phyloP scores from a whole-genome alignment of 2,329 filamentous ascomycete genomes.

The Colletotrichum siamense region DNA sequence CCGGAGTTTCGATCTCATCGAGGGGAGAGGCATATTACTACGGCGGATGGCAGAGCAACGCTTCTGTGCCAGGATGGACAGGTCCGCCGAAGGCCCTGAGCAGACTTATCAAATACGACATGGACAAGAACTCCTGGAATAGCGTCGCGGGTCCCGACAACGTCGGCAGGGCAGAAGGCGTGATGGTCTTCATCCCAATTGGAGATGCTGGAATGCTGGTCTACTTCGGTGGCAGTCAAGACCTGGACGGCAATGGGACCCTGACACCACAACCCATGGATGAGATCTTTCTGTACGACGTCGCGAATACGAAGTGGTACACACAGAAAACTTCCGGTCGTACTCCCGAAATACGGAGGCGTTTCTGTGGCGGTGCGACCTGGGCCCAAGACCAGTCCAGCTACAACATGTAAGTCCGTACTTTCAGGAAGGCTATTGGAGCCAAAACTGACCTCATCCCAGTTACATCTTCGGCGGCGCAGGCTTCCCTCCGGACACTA shows the following conservation, averaged over 20 bases:
- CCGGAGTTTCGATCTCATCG: not conserved
- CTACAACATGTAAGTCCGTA: not conserved
- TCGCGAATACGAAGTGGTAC: not conserved
- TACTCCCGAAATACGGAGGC: not conserved
- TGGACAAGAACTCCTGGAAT: not conserved
- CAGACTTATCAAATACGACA: not conserved
- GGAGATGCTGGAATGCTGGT: not conserved
- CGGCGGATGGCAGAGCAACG: not conserved
- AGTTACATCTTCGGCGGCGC: not conserved
- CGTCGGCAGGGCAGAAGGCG: not conserved
- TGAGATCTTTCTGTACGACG: not conserved
- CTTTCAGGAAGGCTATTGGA: not conserved
- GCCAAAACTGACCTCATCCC: fast-evolving
- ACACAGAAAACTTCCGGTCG: not conserved
- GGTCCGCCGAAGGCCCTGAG: not conserved
- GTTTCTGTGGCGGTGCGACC: not conserved
- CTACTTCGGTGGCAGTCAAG: not conserved
- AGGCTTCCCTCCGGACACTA: not conserved
- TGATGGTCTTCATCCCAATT: not conserved
- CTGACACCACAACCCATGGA: not conserved
- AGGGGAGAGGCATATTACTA: not conserved
- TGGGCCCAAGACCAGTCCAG: not conserved
- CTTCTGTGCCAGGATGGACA: not conserved
- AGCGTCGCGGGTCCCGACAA: not conserved
- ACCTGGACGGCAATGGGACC: not conserved